Conservation (phyloP, 257 asterid genomes). For the Petunia axillaris region DNA sequence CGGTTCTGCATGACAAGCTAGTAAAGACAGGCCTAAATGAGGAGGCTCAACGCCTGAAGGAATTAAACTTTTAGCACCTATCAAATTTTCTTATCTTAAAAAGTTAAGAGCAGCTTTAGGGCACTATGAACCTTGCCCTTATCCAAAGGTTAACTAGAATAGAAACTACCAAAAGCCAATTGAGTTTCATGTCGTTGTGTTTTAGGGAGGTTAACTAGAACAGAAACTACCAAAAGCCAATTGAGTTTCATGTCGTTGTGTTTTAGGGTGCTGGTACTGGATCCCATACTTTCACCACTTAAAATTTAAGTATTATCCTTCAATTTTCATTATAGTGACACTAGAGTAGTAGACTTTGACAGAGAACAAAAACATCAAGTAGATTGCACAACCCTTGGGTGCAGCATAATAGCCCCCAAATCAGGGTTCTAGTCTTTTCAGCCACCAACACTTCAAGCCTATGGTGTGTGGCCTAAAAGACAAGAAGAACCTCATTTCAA, state of each 20-base stretch:
- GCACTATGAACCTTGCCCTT: not conserved
- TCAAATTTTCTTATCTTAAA: not conserved
- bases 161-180: not conserved
- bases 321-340: not conserved
- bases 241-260: not conserved
- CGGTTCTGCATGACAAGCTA: not conserved
- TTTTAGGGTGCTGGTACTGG: not conserved
- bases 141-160: too few species aligned
- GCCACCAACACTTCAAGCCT: constrained; percentile 11
- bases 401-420: not conserved
- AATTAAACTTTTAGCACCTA: too few species aligned
- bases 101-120: constrained; percentile 15
- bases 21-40: not conserved
- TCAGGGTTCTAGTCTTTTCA: constrained; percentile 2
- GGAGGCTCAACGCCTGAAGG: not conserved
- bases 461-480: not conserved
- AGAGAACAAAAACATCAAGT: not conserved
- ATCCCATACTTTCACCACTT: constrained; percentile 22
- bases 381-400: not conserved
- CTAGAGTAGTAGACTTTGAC: not conserved
- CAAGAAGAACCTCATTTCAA: constrained; percentile 17
- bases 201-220: too few species aligned
- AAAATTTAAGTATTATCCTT: not conserved
- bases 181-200: not conserved
- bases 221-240: not conserved